Conservation (phyloP, 2,329 filamentous ascomycete genomes). For the Emergomyces africanus region DNA sequence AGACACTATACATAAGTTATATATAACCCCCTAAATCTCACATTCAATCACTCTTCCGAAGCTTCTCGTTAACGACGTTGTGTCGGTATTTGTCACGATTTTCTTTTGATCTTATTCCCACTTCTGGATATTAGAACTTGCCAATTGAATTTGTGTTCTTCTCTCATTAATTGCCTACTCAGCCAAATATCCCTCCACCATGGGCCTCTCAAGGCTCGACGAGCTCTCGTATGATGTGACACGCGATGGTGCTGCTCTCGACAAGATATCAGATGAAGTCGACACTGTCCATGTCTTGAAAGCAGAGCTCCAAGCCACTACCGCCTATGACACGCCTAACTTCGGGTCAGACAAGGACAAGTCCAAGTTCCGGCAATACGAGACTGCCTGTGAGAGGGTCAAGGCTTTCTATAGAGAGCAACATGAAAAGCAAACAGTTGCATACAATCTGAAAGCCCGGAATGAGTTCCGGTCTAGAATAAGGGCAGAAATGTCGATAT, state of each 20-base stretch:
- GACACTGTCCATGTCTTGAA: slow-evolving; percentile 43
- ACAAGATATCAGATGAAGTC: slow-evolving; percentile 40
- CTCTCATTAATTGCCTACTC: background rate
- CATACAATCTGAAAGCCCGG: slow-evolving; percentile 77
- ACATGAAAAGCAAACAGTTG: slow-evolving; percentile 36
- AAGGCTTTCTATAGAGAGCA: slow-evolving; percentile 64
- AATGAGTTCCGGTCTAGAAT: slow-evolving; percentile 54
- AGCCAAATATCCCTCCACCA: background rate
- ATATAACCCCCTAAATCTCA: background rate
- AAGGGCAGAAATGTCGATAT: slow-evolving; percentile 69
- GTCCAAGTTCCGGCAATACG: slow-evolving; percentile 62
- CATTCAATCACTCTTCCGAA: background rate
- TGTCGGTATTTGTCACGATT: background rate
- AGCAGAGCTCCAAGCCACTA: slow-evolving; percentile 34
- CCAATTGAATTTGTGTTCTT: background rate
- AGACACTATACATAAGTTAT: background rate
- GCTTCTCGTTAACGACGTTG: background rate
- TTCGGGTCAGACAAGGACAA: slow-evolving; percentile 62
- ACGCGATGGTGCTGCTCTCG: slow-evolving; percentile 39
- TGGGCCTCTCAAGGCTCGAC: background rate
- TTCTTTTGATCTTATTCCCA: background rate
- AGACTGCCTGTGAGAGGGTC: slow-evolving; percentile 62
- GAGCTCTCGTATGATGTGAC: slow-evolving; percentile 16
- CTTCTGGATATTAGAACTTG: background rate
- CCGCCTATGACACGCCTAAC: slow-evolving; percentile 41